Conservation (phyloP, 2,329 filamentous ascomycete species). For the Cadophora sp. region DNA sequence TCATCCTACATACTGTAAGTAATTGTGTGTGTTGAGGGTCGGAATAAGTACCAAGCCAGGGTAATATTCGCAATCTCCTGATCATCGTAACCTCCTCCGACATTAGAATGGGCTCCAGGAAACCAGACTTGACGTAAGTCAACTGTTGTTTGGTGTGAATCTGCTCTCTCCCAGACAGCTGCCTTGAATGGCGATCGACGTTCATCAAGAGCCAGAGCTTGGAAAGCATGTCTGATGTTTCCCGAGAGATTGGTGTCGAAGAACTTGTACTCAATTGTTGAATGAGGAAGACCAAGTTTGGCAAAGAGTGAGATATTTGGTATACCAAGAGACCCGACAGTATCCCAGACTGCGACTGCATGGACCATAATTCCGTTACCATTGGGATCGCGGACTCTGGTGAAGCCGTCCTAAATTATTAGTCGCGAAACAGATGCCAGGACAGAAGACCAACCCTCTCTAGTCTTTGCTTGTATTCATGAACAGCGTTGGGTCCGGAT, state of each 20-base stretch:
- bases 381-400: conserved; percentile 47
- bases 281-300: conserved; percentile 45
- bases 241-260: conserved; percentile 52
- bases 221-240: conserved; percentile 55
- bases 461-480: conserved; percentile 47
- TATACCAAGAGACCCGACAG: conserved; percentile 46
- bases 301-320: conserved; percentile 49
- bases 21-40: not conserved
- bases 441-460: conserved; percentile 41
- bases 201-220: conserved; percentile 58
- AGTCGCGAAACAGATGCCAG: not conserved
- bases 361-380: conserved; percentile 49
- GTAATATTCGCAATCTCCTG: conserved; percentile 55
- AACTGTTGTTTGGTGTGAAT: conserved; percentile 31
- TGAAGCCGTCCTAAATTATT: conserved; percentile 23
- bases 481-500: conserved; percentile 28
- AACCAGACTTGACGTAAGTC: conserved; percentile 52
- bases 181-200: conserved; percentile 49
- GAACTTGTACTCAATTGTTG: conserved; percentile 47
- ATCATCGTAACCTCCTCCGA: conserved; percentile 56
- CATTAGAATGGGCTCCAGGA: conserved; percentile 52
- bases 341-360: conserved; percentile 58
- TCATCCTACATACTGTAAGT: conserved; percentile 54
- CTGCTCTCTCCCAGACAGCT: conserved; percentile 48
- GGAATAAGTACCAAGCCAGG: conserved; percentile 44